Conservation (phyloP, 1,284 basidiomycete species). For the Moniliella sp. region DNA sequence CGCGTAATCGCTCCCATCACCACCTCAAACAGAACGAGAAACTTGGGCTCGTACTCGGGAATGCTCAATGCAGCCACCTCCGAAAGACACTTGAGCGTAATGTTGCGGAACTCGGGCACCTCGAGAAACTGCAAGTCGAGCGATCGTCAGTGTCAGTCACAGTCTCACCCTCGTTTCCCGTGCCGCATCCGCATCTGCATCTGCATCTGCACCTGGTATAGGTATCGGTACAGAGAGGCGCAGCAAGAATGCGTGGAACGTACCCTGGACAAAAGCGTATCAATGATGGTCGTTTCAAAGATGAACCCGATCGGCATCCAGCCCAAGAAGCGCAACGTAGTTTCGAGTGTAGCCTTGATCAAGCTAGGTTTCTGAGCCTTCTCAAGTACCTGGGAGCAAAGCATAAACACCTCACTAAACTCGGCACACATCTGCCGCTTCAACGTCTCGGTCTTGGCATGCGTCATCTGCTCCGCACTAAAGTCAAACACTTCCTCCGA, state of each 20-base stretch:
- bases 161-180: too few relatives aligned
- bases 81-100: constrained; percentile 89
- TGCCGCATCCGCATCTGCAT: too few relatives aligned
- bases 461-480: constrained; percentile 96
- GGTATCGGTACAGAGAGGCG: neutral
- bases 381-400: constrained; percentile 58
- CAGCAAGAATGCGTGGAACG: neutral
- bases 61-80: constrained; percentile 69
- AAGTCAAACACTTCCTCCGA: constrained; percentile 98
- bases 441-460: constrained; percentile 84
- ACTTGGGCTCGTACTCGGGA: constrained; percentile 92
- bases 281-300: constrained; percentile 93
- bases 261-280: constrained; percentile 53
- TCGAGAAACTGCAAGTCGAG: constrained; percentile 79
- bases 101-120: constrained; percentile 85
- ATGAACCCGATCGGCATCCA: constrained; percentile 99
- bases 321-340: constrained; percentile 82
- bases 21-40: constrained; percentile 79
- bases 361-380: constrained; percentile 87
- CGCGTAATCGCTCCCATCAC: constrained; percentile 33
- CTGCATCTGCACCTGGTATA: too few relatives aligned
- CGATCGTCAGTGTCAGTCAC: too few relatives aligned
- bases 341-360: constrained; percentile 86
- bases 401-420: constrained; percentile 31
- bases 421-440: constrained; percentile 48